Conservation (phyloP, 768 basidiomycete genomes). For the Boletus vinaceobasis region DNA sequence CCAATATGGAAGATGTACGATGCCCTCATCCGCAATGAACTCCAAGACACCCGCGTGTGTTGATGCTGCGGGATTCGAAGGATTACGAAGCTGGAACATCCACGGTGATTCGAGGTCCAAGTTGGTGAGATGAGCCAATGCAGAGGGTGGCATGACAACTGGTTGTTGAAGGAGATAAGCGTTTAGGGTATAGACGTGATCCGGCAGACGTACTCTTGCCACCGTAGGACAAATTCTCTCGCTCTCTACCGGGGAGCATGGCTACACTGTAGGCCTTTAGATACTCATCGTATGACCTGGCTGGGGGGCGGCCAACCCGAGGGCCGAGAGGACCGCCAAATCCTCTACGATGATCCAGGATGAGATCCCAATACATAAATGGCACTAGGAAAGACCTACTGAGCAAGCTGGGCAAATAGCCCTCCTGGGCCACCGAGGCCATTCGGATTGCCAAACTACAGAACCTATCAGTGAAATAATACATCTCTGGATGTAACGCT, state of each 20-base stretch:
- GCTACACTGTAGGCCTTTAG: constrained; percentile 94
- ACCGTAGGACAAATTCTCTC: constrained; percentile 92
- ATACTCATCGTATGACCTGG: constrained; percentile 86
- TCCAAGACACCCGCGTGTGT: constrained; percentile 98
- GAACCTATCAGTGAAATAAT: constrained; percentile 6
- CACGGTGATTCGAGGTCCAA: constrained; percentile 90
- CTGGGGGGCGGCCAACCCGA: constrained; percentile 46
- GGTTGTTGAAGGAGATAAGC: constrained; percentile 1
- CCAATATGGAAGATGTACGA: constrained; percentile 96
- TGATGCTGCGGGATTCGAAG: constrained; percentile 71
- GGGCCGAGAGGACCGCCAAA: constrained; percentile 50
- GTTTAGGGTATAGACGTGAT: constrained; percentile 9
- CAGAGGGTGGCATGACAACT: constrained; percentile 99
- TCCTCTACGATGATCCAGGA: constrained; percentile 38
- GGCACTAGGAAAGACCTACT: constrained; percentile 36
- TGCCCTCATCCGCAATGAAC: constrained; percentile 96
- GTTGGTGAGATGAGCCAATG: constrained; percentile 80
- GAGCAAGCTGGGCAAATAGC: constrained; percentile 63
- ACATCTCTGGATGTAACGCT: constrained; percentile 5
- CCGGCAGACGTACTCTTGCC: constrained; percentile 81
- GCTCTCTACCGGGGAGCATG: constrained; percentile 82
- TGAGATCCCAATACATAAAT: constrained; percentile 14
- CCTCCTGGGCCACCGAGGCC: constrained; percentile 49
- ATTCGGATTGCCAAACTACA: constrained; percentile 36
- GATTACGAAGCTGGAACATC: constrained; percentile 96